Evolutionary conservation across 2,329 filamentous ascomycete species (phyloP).

Genomic region (Bertia moriformis): DNA sequence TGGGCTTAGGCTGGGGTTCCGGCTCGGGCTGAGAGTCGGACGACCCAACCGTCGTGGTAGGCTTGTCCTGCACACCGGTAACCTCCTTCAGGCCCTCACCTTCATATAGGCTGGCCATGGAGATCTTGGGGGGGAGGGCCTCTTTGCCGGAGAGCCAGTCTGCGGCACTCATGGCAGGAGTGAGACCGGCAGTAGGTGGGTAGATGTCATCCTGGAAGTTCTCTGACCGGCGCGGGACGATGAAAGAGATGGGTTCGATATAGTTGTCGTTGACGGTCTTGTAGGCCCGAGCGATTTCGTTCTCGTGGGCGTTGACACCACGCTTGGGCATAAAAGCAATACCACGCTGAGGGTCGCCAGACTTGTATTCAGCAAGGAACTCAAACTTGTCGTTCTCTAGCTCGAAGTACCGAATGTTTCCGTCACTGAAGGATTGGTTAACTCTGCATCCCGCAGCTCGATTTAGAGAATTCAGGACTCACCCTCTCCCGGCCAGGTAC

Average conservation of each 20-base stretch:
- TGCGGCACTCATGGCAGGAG: slow-evolving; percentile 43
- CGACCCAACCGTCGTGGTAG: slow-evolving; percentile 15
- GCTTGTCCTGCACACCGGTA: slow-evolving; percentile 27
- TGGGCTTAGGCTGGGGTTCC: slow-evolving; percentile 17
- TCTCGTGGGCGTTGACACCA: slow-evolving; percentile 60
- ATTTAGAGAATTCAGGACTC: slow-evolving; percentile 20
- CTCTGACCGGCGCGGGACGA: slow-evolving; percentile 57
- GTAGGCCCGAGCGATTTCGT: slow-evolving; percentile 58
- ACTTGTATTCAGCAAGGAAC: slow-evolving; percentile 62
- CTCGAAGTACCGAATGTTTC: slow-evolving; percentile 67
- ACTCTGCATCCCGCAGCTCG: neutral
- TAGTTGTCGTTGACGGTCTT: slow-evolving; percentile 62
- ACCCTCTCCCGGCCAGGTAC: slow-evolving; percentile 63
- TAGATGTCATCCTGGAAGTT: slow-evolving; percentile 65
- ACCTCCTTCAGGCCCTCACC: slow-evolving; percentile 48
- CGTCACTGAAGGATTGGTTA: slow-evolving; percentile 32
- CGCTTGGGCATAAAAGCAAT: slow-evolving; percentile 63
- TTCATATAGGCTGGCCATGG: slow-evolving; percentile 54
- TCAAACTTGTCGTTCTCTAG: slow-evolving; percentile 67
- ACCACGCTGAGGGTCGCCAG: slow-evolving; percentile 58
- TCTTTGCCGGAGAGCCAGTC: slow-evolving; percentile 61
- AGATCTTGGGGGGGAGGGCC: slow-evolving; percentile 54
- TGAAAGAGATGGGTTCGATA: slow-evolving; percentile 63
- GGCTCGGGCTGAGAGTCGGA: slow-evolving; percentile 18
- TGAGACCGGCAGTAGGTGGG: slow-evolving; percentile 48